Percentiles rank a stretch among this genome's conserved stretches.
Evolutionary conservation across 345 rosid species (phyloP).

Genomic region (Arabidopsis thaliana): TAIR10.1 NC_003070.9:25271001-25271500

Average conservation of each 20-base stretch:
- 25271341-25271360: slow-evolving; percentile 97
- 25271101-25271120: slow-evolving; percentile 72
- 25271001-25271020: slow-evolving; percentile 78
- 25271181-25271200: slow-evolving; percentile 91
- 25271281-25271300: slow-evolving; percentile 56
- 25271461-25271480: slow-evolving; percentile 55
- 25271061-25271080: slow-evolving; percentile 73
- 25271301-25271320: neutral
- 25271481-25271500: slow-evolving; percentile 51
- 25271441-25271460: slow-evolving; percentile 61
- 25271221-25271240: slow-evolving; percentile 86
- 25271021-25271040: slow-evolving; percentile 73
- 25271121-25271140: slow-evolving; percentile 94
- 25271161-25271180: slow-evolving; percentile 71
- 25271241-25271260: slow-evolving; percentile 84
- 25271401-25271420: slow-evolving; percentile 51
- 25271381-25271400: slow-evolving; percentile 66
- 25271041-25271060: slow-evolving; percentile 86
- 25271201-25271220: slow-evolving; percentile 69
- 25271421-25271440: slow-evolving; percentile 67
- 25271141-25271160: slow-evolving; percentile 58
- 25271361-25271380: slow-evolving; percentile 78
- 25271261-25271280: slow-evolving; percentile 83
- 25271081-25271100: slow-evolving; percentile 80
- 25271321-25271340: slow-evolving; percentile 52